Base-by-base conservation (phyloP, 1,284 basidiomycete species). In the Neotropicomus parvogracilis region DNA sequence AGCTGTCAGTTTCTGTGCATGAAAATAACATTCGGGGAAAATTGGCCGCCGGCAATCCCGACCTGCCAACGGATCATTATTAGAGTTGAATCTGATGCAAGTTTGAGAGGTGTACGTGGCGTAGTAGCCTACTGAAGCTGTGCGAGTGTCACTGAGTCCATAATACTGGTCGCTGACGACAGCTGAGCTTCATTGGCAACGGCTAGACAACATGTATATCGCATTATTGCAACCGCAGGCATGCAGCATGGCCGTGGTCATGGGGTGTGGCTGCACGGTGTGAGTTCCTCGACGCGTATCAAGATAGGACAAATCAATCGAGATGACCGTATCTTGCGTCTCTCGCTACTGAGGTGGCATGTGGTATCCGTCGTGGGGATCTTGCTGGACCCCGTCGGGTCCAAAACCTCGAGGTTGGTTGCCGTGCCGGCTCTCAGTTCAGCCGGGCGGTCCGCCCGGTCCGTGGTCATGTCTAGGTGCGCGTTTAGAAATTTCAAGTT, bases 1-100 rank as follows among this genome's bases (percentile, higher is more conserved):
- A 24, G 24, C 24, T 5, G 24, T n/a, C 24, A 34, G 29, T 41
- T 28, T 2, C 6, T n/a, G 50, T 37, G 19, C 24, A 28, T 32
- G 37, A 57, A 48, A 42, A 40, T 43, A 40, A 12, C 27, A 7
- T 32, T 34, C 26, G 33, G 55, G 28, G 32, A 32, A 14, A n/a
- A 6, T n/a, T 36, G 13, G 19, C 47, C 27, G 31, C 14, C 21
- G 9, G 14, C n/a, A 17, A 19, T 8, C 17, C n/a, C 14, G 7
- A 24, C 24, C 24, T 26, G 7, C 17, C 28, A 28, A 11, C 44
- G 32, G 27, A 40, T 46, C 21, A 36, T 12, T 5, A 19, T 29
- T 17, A 20, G 20, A 29, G 5, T 50, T 42, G 6, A 20, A 13
- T 2, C 24, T 19, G n/a, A 32, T 24, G 9, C 35, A 4, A 4